These are phyloP conservation scores for Gigaspora rosea DNA, from an alignment of 192 early-diverging fungal genomes.

Conservation along the genomic window DNA sequence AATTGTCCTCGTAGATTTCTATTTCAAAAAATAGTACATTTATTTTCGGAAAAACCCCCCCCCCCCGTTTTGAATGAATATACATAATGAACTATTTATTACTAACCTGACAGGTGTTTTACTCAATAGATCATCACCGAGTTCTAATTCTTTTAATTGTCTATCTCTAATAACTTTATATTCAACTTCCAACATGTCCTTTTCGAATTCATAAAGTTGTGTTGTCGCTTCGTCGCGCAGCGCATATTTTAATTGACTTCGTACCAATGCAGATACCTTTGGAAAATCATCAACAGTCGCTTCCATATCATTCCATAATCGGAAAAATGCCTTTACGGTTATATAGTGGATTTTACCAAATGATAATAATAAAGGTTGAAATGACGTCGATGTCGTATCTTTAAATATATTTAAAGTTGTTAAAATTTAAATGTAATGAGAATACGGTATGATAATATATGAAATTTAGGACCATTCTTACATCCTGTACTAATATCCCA, in stretches of 20 bases:
- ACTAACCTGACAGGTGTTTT: slow-evolving; percentile 61
- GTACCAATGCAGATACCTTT: slow-evolving; percentile 57
- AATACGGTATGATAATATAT: neutral
- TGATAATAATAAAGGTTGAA: slow-evolving; percentile 64
- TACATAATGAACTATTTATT: slow-evolving; percentile 19
- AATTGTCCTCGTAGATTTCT: slow-evolving; percentile 65
- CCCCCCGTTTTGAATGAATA: neutral
- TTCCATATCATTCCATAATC: slow-evolving; percentile 68
- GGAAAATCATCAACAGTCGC: slow-evolving; percentile 52
- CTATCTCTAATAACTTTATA: slow-evolving; percentile 64
- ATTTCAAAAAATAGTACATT: neutral
- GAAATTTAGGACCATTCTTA: slow-evolving; percentile 31
- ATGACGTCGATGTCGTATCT: slow-evolving; percentile 53
- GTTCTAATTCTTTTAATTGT: slow-evolving; percentile 67
- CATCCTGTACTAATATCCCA: slow-evolving; percentile 72
- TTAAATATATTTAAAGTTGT: slow-evolving; percentile 20
- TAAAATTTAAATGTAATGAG: too few relatives aligned
- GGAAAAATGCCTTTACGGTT: slow-evolving; percentile 55
- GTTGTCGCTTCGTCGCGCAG: slow-evolving; percentile 38
- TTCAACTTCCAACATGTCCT: slow-evolving; percentile 61
- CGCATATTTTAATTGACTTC: slow-evolving; percentile 61
- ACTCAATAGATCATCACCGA: slow-evolving; percentile 63
- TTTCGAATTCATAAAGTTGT: slow-evolving; percentile 54
- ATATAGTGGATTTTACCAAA: slow-evolving; percentile 61
- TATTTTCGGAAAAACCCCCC: neutral